Conservation (phyloP, 108 stramenopile species). For the Aurantiochytrium sp. region DNA sequence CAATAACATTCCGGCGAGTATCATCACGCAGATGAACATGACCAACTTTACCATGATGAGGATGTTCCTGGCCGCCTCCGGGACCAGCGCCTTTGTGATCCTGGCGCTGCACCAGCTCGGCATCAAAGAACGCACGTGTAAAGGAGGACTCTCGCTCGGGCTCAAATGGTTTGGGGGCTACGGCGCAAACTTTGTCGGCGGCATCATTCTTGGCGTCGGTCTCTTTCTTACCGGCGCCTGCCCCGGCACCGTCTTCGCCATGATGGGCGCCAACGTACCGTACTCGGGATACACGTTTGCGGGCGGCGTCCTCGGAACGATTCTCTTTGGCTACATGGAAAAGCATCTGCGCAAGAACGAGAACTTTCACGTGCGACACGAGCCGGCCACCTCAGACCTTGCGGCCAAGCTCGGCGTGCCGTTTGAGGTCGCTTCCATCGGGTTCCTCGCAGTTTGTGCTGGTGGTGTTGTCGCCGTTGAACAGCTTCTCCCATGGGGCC, state of each 20-base stretch:
- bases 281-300: background rate
- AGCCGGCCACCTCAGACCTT: background rate
- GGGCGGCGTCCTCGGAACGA: background rate
- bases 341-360: background rate
- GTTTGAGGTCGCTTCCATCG: background rate
- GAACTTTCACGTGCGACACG: background rate
- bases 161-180: background rate
- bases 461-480: background rate
- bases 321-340: background rate
- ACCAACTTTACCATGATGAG: background rate
- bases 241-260: background rate
- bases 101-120: background rate
- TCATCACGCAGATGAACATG: background rate
- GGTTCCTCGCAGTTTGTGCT: background rate
- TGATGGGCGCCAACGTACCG: background rate
- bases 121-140: background rate
- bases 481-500: background rate
- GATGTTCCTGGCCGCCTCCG: background rate
- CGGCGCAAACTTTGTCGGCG: background rate
- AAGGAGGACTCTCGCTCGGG: background rate
- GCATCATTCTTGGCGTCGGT: background rate
- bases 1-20: background rate
- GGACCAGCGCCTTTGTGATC: background rate
- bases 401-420: background rate
- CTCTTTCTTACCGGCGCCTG: background rate